Conservation (phyloP, 2,329 filamentous ascomycete genomes). For the Trichoderma polysporum region DNA sequence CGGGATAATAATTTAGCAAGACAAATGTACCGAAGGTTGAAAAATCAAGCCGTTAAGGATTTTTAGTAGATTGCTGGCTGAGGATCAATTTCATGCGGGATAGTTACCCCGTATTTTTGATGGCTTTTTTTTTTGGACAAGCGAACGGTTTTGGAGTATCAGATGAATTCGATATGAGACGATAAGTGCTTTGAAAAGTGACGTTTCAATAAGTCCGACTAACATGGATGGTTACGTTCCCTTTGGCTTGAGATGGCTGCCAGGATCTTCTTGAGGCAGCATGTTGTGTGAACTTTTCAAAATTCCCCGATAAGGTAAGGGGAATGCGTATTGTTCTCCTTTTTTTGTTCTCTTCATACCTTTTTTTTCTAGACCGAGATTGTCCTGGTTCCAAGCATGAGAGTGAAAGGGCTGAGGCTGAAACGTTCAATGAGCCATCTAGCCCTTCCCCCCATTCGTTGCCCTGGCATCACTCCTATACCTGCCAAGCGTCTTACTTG, state of each 20-base stretch:
- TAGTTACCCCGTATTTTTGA: not conserved
- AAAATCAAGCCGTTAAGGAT: not conserved
- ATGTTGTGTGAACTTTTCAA: not conserved
- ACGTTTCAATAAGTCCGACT: not conserved
- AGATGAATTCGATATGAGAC: slow-evolving; percentile 4
- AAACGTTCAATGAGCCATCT: not conserved
- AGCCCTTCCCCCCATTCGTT: not conserved
- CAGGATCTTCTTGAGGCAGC: not conserved
- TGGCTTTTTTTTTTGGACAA: not conserved
- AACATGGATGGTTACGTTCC: not conserved
- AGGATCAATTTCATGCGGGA: not conserved
- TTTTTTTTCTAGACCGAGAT: not conserved
- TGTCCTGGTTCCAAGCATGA: not conserved
- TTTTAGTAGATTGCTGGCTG: not conserved
- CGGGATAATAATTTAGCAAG: not conserved
- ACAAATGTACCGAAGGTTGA: not conserved
- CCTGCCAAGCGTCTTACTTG: not conserved
- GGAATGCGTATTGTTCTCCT: not conserved
- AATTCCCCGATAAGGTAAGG: not conserved
- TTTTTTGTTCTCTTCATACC: not conserved
- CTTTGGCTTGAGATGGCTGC: not conserved
- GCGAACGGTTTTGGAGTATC: not conserved
- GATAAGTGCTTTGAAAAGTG: not conserved
- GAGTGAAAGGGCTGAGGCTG: not conserved
- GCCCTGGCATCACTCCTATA: not conserved